Percentiles rank a stretch among this genome's conserved stretches.
Evolutionary conservation across 1,284 basidiomycete species (phyloP).

Genomic region (Anthracocystis walkeri): DNA sequence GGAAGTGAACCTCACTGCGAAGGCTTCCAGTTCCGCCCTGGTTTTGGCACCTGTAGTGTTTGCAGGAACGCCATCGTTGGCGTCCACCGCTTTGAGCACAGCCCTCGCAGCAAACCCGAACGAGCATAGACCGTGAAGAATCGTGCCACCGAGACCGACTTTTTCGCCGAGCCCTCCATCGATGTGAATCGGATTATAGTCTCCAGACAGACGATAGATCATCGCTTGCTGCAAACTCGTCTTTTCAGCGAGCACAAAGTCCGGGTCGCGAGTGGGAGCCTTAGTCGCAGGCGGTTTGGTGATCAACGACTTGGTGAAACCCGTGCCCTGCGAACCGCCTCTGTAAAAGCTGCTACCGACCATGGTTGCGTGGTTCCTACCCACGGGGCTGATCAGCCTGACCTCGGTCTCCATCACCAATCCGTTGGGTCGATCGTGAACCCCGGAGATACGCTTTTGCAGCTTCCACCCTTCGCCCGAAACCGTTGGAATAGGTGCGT

Average conservation of each 20-base stretch:
- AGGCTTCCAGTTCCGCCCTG: slow-evolving; percentile 37
- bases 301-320: slow-evolving; percentile 48
- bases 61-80: slow-evolving; percentile 50
- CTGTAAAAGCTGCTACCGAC: slow-evolving; percentile 60
- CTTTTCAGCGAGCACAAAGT: slow-evolving; percentile 45
- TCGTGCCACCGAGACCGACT: slow-evolving; percentile 59
- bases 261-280: slow-evolving; percentile 45
- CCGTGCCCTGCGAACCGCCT: slow-evolving; percentile 61
- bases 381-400: slow-evolving; percentile 54
- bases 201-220: slow-evolving; percentile 59
- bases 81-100: slow-evolving; percentile 51
- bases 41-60: slow-evolving; percentile 20
- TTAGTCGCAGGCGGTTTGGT: slow-evolving; percentile 45
- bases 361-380: slow-evolving; percentile 56
- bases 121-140: slow-evolving; percentile 65
- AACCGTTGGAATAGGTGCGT: slow-evolving; percentile 63
- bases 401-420: slow-evolving; percentile 61
- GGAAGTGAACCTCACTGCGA: slow-evolving; percentile 60
- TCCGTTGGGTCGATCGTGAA: slow-evolving; percentile 60
- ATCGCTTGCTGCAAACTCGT: slow-evolving; percentile 54
- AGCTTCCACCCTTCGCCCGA: slow-evolving; percentile 62
- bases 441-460: slow-evolving; percentile 52
- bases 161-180: slow-evolving; percentile 55
- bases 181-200: slow-evolving; percentile 65
- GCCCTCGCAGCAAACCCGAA: slow-evolving; percentile 60